Percentiles rank a stretch among this genome's conserved stretches.
Conservation (phyloP, 768 basidiomycete genomes). For the Boletus sensibilis region DNA sequence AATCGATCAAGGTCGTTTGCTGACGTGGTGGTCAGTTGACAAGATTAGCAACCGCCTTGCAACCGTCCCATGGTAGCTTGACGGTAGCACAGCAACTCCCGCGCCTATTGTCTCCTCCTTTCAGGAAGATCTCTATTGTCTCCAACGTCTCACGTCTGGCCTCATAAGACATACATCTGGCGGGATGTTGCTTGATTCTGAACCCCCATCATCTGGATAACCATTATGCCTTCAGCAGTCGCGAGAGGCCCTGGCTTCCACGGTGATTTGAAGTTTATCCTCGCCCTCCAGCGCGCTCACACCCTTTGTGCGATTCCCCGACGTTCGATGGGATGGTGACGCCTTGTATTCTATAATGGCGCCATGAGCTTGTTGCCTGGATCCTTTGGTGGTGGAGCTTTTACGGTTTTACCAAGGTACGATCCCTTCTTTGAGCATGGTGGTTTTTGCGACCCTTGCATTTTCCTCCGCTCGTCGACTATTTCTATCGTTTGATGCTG, state of each 20-base stretch:
- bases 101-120: not conserved
- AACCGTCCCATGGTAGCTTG: not conserved
- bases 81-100: slow-evolving; percentile 4
- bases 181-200: slow-evolving; percentile 4
- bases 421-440: not conserved
- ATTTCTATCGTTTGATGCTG: not conserved
- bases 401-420: not conserved
- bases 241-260: not conserved
- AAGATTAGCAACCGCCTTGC: not conserved
- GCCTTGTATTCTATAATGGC: slow-evolving; percentile 23
- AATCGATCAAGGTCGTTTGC: too few relatives aligned
- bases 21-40: not conserved
- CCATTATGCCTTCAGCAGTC: not conserved
- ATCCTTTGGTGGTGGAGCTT: slow-evolving; percentile 1
- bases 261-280: not conserved
- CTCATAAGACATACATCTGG: not conserved
- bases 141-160: slow-evolving; percentile 7
- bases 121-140: not conserved
- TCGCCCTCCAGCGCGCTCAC: not conserved
- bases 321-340: slow-evolving; percentile 7
- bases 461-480: not conserved
- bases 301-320: not conserved
- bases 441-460: not conserved
- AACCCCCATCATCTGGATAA: slow-evolving; percentile 11
- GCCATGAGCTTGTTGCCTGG: not conserved